Base-by-base conservation (phyloP, 2,329 filamentous ascomycete genomes). In the Seiridium unicorne region DNA sequence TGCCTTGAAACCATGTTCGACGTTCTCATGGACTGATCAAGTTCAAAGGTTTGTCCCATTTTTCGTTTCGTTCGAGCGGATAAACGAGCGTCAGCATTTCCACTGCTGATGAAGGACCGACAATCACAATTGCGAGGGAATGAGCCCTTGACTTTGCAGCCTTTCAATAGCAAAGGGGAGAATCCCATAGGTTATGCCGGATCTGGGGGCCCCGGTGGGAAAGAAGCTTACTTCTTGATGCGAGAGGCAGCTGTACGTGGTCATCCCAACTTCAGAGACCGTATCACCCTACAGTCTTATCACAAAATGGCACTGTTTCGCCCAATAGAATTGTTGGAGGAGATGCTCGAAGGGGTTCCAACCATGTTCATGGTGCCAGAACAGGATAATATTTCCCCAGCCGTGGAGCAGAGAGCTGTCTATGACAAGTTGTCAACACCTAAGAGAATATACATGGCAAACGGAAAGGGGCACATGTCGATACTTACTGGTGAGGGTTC, bases 211-310 rank as follows among this genome's bases (percentile, higher is more conserved):
- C 55, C 65, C 0, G 67, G 61, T 3, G 64, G 68, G 0, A 46
- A 40, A 1, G 63, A 70, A 51, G 63, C 63, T n/a, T 66, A 66
- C 51, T n/a, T 34, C 18, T 57, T 71, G 34, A 66, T 68, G 61
- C 56, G 58, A 10, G 56, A 61, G 3, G 64, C 61, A 2, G 56
- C 38, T 0, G 60, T 65, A 4, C 44, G 59, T 5, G 60, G 64
- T 4, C 56, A 61, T 34, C 63, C 69, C 1, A 63, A 62, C 44
- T 72, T 70, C n/a, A 58, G 64, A 1, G 53, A 68, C 46, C 63
- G 63, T 32, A 72, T 66, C 38, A 69, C 68, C 7, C 47, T 73
- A 26, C 67, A 70, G 63, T 68, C 61, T 8, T 70, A 70, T 60
- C 60, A 68, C 42, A 67, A 67, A 56, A 44, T 72, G 44, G 68